These are phyloP conservation scores for Vitis riparia DNA, from an alignment of 164 flowering plant species.

Conservation along the genomic window DNA sequence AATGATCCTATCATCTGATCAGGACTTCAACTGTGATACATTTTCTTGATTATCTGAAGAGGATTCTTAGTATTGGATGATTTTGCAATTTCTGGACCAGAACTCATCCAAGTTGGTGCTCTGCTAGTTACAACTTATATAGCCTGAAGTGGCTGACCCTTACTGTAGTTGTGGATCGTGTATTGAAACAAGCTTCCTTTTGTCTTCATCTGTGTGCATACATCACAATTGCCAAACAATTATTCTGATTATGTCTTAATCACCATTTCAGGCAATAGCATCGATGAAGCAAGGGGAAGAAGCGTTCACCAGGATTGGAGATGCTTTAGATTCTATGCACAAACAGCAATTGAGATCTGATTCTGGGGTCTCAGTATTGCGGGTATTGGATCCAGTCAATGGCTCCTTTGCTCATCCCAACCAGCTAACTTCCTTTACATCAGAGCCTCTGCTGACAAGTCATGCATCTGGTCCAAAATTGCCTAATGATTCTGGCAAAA, in stretches of 20 bases:
- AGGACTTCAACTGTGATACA: no score
- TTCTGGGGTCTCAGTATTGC: conserved; percentile 7
- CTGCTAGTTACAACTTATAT: background rate
- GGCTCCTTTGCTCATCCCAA: conserved; percentile 13
- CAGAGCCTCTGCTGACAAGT: conserved; percentile 6
- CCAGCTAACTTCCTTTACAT: conserved; percentile 9
- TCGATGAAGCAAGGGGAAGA: conserved; percentile 37
- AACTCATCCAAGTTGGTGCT: background rate
- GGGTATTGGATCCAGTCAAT: conserved; percentile 19
- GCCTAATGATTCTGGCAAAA: conserved; percentile 15
- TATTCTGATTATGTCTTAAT: background rate
- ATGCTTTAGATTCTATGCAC: conserved; percentile 29
- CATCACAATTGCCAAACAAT: background rate
- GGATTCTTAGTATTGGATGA: background rate
- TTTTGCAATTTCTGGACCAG: background rate
- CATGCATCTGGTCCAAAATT: conserved; percentile 12
- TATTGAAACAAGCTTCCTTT: background rate
- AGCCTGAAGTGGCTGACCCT: background rate
- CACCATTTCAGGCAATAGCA: conserved; percentile 31
- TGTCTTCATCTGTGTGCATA: background rate
- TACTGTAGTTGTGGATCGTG: background rate
- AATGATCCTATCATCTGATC: no score
- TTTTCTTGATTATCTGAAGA: no score
- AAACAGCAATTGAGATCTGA: conserved; percentile 14
- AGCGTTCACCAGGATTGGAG: conserved; percentile 26